Evolutionary conservation across 176 grass and related monocot species (phyloP), one percentile per base, ranked within the genome.

Genomic region (Ensete ventricosum): DNA sequence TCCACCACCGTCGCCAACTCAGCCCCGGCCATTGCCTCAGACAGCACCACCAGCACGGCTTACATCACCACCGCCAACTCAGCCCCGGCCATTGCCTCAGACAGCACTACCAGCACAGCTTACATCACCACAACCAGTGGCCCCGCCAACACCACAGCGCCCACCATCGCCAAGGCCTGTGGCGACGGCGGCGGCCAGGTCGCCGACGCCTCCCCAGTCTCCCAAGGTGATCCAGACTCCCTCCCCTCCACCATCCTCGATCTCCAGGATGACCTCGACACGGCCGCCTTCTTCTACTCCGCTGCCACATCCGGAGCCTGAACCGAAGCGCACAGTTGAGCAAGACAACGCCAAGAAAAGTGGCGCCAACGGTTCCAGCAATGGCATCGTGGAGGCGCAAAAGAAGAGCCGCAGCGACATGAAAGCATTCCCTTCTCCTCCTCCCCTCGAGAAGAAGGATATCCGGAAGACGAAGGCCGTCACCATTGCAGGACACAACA

Each of bases 211-310:
- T 2, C 79, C 74, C 14, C 79, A 69, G 3, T 85, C 84, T 72
- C 79, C 84, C 11, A 86, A 81, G 63, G 79, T 82, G 53, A 81
- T 85, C 52, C 81, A 73, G n/a, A 51, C 74, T 51, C 66, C 78
- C 22, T 77, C 64, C 24, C 83, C 78, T 82, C 79, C 25, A 57
- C 79, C 5, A 74, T 55, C 58, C 24, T 67, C 17, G 55, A 11
- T 53, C 23, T 0, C 57, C 1, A 14, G 57, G n/a, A 21, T 20
- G 34, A 43, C 34, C 4, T 6, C 34, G 49, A 0, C n/a, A n/a
- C 43, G 24, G 52, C 71, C 70, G 54, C 55, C 69, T 43, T 43
- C 34, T 24, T 54, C 72, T 53, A 50, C 71, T 58, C 49, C 63
- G 16, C 16, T 14, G 50, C 50, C 52, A 12, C n/a, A 58, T 43